phyloP scores from a whole-genome alignment of 208 protist species.

The Angomonas ambiguus region DNA sequence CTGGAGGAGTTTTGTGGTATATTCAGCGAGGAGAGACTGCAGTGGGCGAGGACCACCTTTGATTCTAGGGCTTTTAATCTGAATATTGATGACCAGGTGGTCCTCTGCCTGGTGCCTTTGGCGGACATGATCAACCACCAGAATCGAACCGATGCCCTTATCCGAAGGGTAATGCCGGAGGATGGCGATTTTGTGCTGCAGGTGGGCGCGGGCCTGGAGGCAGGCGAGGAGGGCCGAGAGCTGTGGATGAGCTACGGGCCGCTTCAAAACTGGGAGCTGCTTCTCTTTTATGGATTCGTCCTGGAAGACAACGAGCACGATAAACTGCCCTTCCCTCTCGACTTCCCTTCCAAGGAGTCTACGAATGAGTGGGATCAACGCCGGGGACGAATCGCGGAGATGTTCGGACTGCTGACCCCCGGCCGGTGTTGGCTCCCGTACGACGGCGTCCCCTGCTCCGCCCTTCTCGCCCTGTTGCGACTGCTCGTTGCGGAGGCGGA shows the following conservation, averaged over 20 bases:
- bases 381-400: slow-evolving; percentile 34
- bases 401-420: slow-evolving; percentile 42
- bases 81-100: slow-evolving; percentile 64
- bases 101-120: slow-evolving; percentile 67
- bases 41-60: slow-evolving; percentile 84
- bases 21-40: slow-evolving; percentile 53
- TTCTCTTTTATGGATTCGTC: slow-evolving; percentile 90
- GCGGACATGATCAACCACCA: slow-evolving; percentile 91
- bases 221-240: slow-evolving; percentile 62
- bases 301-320: slow-evolving; percentile 75
- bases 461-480: slow-evolving; percentile 71
- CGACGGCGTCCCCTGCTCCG: slow-evolving; percentile 47
- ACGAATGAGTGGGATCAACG: slow-evolving; percentile 40
- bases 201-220: slow-evolving; percentile 55
- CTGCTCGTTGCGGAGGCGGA: slow-evolving; percentile 63
- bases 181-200: slow-evolving; percentile 81
- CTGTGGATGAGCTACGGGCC: slow-evolving; percentile 93
- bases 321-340: slow-evolving; percentile 77
- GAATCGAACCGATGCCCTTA: slow-evolving; percentile 73
- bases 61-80: slow-evolving; percentile 89
- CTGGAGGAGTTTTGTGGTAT: slow-evolving; percentile 18
- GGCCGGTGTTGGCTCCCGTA: slow-evolving; percentile 59
- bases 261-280: slow-evolving; percentile 90
- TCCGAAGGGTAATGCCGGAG: slow-evolving; percentile 57
- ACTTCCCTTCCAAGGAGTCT: slow-evolving; percentile 13